Evolutionary conservation across 768 basidiomycete genomes (phyloP), one percentile per base, ranked within the genome.

Genomic region (Kwoniella newhampshirensis): DNA sequence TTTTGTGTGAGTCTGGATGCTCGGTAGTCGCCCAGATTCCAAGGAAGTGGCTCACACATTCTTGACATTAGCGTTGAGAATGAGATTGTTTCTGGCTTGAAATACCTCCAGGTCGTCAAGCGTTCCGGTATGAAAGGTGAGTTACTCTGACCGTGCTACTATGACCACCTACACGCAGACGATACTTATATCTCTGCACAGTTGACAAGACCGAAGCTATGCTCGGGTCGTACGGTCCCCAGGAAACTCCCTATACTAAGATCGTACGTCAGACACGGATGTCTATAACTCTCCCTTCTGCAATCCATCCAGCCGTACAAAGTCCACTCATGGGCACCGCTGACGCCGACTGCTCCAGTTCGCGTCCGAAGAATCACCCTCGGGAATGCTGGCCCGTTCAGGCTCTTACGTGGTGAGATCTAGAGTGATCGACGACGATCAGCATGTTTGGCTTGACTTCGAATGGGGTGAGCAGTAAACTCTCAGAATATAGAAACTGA

Each of bases 151-250:
- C 62, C n/a, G 43, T 26, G 40, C 36, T 26, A 12, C 11, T 9
- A 37, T 32, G 13, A 32, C 32, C 32, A 32, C 13, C 13, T 32
- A 3, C 2, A 56, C 53, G 21, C 39, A n/a, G 15, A 48, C 37
- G 18, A 43, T 30, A 50, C 26, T 35, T 26, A 27, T 41, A 54
- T 18, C 30, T 35, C 30, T 36, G 6, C 25, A 11, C 70, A 92
- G 92, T 94, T 68, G 94, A 94, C 77, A 94, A 87, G 57, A 66
- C 60, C 3, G 67, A 68, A 30, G 70, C 65, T 66, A 97, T 98
- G 94, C 82, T 97, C 20, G 94, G 94, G 17, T 92, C 90, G 2
- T 96, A 91, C 74, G 88, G 89, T 2, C 89, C 91, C 17, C 79
- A 81, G 54, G 80, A 85, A n/a, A 80, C 85, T 23, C 72, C 87